phyloP scores from a whole-genome alignment of 75 land plant genomes.

The Pinus taeda region DNA sequence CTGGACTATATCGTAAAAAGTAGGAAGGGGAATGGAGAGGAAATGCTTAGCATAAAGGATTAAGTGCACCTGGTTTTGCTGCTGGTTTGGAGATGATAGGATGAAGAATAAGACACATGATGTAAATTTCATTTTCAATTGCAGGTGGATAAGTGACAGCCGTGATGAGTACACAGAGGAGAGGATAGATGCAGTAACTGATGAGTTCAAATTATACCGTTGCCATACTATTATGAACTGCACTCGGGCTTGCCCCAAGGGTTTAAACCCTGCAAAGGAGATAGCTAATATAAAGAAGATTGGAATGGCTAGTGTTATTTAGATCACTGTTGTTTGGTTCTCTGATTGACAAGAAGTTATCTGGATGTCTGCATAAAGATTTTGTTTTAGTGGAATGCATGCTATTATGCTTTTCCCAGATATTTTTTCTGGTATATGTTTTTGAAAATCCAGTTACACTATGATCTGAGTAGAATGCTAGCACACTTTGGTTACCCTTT shows the following conservation, averaged over 20 bases:
- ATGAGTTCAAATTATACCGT: constrained; percentile 79
- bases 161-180: constrained; percentile 86
- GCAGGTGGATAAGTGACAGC: constrained; percentile 85
- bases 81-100: background rate
- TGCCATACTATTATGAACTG: constrained; percentile 91
- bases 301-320: background rate
- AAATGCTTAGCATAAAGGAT: background rate
- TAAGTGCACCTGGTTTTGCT: background rate
- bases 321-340: background rate
- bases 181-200: constrained; percentile 63
- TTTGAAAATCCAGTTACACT: constrained; percentile 2
- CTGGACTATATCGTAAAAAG: background rate
- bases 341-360: background rate
- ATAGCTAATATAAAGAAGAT: constrained; percentile 55
- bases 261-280: constrained; percentile 82
- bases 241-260: constrained; percentile 83
- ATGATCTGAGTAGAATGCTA: background rate
- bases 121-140: constrained; percentile 11
- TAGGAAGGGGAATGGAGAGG: background rate
- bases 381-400: background rate
- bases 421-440: background rate
- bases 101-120: background rate
- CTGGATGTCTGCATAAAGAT: background rate
- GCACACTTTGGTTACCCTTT: background rate
- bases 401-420: background rate